Base-by-base conservation (phyloP, 768 basidiomycete species). In the Mycena pura region DNA sequence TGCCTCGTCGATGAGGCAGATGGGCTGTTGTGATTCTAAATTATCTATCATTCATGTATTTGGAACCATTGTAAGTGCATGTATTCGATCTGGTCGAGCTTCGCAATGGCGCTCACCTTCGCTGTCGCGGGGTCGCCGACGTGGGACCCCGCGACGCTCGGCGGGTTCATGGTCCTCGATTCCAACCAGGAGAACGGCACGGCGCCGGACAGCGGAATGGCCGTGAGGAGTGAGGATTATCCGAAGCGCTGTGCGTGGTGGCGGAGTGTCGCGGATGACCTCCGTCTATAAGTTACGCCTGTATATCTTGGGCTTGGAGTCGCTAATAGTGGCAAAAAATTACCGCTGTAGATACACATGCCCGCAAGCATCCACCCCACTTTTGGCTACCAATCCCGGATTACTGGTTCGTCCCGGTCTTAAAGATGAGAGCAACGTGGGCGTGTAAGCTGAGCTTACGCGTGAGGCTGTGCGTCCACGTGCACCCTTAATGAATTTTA, bases 1-100 rank as follows among this genome's bases (percentile, higher is more conserved):
- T 82, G 82, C 79, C 62, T 86, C 67, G 64, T 66, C 2, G 64
- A 66, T 15, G 60, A 41, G 11, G 39, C 38, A 9, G 59, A 65
- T 39, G 55, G 53, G 34, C 31, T 56, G 0, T 57, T 56, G 28
- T 43, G 17, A 13, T 27, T 7, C 10, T 25, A 24, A 24, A 19
- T 7, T 34, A 3, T 38, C 1, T n/a, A n/a, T 44, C 15, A 45
- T 45, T 32, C 17, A 21, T 44, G n/a, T n/a, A n/a, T 22, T 13
- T 14, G 7, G 25, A 36, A 28, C 19, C 14, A 19, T 43, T 31
- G 40, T 43, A 43, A 21, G 11, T 10, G 38, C 38, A 29, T n/a
- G n/a, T n/a, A n/a, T n/a, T n/a, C n/a, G n/a, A n/a, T n/a, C n/a
- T n/a, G n/a, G n/a, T n/a, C n/a, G n/a, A n/a, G n/a, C n/a, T n/a